phyloP scores from a whole-genome alignment of 495 filamentous ascomycete genomes.

The Acidiella bohemica region DNA sequence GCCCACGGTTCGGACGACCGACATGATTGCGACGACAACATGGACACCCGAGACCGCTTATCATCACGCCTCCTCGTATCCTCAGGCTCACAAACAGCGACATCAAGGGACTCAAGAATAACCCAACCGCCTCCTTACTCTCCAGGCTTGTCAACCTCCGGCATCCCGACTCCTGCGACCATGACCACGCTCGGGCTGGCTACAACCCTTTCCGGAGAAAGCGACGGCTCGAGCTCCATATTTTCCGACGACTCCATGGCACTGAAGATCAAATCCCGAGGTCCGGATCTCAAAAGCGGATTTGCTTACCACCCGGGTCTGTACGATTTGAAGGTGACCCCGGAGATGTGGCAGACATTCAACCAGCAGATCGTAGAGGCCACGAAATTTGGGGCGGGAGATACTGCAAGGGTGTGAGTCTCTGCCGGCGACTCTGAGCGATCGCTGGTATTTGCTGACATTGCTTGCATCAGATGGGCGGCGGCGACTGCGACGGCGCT shows the following conservation, averaged over 20 bases:
- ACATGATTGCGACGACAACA: too few species aligned
- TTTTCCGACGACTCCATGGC: background rate
- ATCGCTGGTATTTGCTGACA: too few species aligned
- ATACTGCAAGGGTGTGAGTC: conserved; percentile 1
- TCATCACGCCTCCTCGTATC: background rate
- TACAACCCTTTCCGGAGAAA: background rate
- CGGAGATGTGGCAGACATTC: conserved; percentile 9
- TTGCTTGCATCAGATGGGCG: too few species aligned
- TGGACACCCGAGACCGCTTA: too few species aligned
- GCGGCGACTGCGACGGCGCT: conserved; percentile 3
- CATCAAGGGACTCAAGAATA: background rate
- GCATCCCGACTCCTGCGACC: background rate
- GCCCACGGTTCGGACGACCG: too few species aligned
- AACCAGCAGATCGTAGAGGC: conserved; percentile 3
- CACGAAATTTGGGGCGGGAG: conserved; percentile 6
- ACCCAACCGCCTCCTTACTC: conserved; percentile 1
- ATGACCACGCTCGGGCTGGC: background rate
- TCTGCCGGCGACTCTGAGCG: too few species aligned
- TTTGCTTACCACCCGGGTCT: conserved; percentile 13
- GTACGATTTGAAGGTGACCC: conserved; percentile 10
- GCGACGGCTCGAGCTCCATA: background rate
- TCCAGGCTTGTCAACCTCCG: background rate
- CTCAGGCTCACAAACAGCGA: too few species aligned
- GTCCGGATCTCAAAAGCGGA: conserved; percentile 7
- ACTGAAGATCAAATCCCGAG: conserved; percentile 3